Evolutionary conservation across 2,329 filamentous ascomycete genomes (phyloP).

Genomic region (Aspergillus sp.): DNA sequence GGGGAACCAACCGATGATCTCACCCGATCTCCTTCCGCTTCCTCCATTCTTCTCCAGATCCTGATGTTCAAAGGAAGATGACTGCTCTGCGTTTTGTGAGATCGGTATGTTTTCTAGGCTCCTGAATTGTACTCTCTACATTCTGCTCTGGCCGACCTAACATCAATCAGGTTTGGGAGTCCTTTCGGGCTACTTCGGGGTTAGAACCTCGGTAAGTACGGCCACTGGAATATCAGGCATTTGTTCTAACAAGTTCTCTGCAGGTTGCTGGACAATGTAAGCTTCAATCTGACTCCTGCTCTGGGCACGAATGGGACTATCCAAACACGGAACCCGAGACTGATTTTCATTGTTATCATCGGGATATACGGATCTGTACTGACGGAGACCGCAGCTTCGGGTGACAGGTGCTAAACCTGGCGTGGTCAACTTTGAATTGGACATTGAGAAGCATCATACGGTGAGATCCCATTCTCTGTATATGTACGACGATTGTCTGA

Average conservation of each 20-base stretch:
- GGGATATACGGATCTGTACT: conserved; percentile 8
- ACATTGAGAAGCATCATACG: conserved; percentile 65
- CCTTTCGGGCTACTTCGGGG: conserved; percentile 81
- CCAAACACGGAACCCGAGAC: background rate
- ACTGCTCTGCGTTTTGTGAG: conserved; percentile 62
- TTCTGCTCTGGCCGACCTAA: background rate
- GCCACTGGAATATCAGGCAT: background rate
- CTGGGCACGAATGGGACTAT: background rate
- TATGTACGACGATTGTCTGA: conserved; percentile 3
- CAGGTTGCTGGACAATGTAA: conserved; percentile 42
- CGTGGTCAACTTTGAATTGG: conserved; percentile 63
- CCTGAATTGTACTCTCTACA: too few species aligned
- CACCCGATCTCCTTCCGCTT: conserved; percentile 9
- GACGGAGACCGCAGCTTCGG: conserved; percentile 49
- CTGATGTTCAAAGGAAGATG: conserved; percentile 34
- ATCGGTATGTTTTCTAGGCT: conserved; percentile 51
- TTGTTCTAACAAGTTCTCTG: background rate
- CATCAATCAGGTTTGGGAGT: conserved; percentile 69
- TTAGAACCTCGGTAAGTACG: conserved; percentile 75
- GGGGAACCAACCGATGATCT: conserved; percentile 18
- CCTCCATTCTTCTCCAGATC: background rate
- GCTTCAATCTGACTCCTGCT: conserved; percentile 10
- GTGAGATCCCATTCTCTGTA: conserved; percentile 37
- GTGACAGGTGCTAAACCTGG: conserved; percentile 62
- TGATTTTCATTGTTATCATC: background rate